A percentile compares a stretch with the other conserved stretches of the same genome.
Conservation (phyloP, 257 asterid genomes). For the Nicotiana undulata region DNA sequence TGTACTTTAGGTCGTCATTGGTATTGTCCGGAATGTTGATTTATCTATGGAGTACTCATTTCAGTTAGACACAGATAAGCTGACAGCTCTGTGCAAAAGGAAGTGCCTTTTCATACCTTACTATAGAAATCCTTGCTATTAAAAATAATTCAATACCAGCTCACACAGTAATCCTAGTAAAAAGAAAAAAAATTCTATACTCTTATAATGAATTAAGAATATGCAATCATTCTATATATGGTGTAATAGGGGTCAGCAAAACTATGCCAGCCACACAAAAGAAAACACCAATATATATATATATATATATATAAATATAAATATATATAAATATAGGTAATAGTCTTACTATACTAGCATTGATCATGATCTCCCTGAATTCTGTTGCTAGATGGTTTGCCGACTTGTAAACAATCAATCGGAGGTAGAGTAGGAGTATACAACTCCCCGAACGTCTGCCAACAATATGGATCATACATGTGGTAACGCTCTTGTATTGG, state of each 20-base stretch:
- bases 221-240: slow-evolving; percentile 25
- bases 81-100: background rate
- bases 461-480: slow-evolving; percentile 83
- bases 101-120: background rate
- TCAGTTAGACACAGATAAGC: no score
- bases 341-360: slow-evolving; percentile 34
- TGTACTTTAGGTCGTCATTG: background rate
- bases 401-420: slow-evolving; percentile 49
- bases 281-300: slow-evolving; percentile 28
- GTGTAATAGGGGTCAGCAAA: slow-evolving; percentile 54
- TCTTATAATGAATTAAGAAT: slow-evolving; percentile 20
- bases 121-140: slow-evolving; percentile 1
- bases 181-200: slow-evolving; percentile 21
- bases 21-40: background rate
- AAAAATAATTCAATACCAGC: slow-evolving; percentile 8
- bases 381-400: slow-evolving; percentile 66
- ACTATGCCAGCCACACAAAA: slow-evolving; percentile 67
- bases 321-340: background rate
- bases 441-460: slow-evolving; percentile 83
- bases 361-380: slow-evolving; percentile 53
- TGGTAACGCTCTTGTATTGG: slow-evolving; percentile 59
- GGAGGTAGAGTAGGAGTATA: slow-evolving; percentile 73
- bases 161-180: slow-evolving; percentile 10
- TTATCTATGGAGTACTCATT: no score
- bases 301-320: background rate